Conservation (phyloP, 208 protist genomes). For the Leptomonas pyrrhocoris region DNA sequence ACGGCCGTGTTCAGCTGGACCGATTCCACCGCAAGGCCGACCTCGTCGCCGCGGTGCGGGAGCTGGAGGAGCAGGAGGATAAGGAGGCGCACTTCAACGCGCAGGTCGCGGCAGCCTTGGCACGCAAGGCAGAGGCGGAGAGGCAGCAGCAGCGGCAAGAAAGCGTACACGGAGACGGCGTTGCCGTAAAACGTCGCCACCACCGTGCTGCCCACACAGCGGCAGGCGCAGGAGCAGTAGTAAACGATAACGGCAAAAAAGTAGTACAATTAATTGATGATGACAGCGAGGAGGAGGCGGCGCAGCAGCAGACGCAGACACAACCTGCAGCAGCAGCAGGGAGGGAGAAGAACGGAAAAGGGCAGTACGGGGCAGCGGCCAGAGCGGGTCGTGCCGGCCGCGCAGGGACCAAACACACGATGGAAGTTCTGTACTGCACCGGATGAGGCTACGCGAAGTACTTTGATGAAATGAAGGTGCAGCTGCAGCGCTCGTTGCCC, state of each 20-base stretch:
- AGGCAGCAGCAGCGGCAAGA: slow-evolving; percentile 9
- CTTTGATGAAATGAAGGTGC: slow-evolving; percentile 63
- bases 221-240: too few species aligned
- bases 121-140: slow-evolving; percentile 23
- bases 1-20: slow-evolving; percentile 23
- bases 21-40: slow-evolving; percentile 33
- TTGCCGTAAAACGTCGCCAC: too few species aligned
- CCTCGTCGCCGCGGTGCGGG: slow-evolving; percentile 42
- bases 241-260: slow-evolving; percentile 29
- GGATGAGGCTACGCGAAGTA: slow-evolving; percentile 84
- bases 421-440: slow-evolving; percentile 69
- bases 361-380: background rate
- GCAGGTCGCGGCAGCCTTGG: slow-evolving; percentile 28
- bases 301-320: background rate
- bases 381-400: slow-evolving; percentile 4
- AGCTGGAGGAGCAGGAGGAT: slow-evolving; percentile 49
- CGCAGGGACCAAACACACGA: slow-evolving; percentile 16
- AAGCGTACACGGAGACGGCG: too few species aligned
- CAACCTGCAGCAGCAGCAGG: background rate
- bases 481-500: slow-evolving; percentile 38
- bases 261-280: slow-evolving; percentile 30
- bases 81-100: slow-evolving; percentile 29
- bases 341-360: background rate
- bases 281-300: background rate
- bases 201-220: background rate